Evolutionary conservation across 805 yeast species (phyloP).

Genomic region (Yamadazyma kitorensis): DNA sequence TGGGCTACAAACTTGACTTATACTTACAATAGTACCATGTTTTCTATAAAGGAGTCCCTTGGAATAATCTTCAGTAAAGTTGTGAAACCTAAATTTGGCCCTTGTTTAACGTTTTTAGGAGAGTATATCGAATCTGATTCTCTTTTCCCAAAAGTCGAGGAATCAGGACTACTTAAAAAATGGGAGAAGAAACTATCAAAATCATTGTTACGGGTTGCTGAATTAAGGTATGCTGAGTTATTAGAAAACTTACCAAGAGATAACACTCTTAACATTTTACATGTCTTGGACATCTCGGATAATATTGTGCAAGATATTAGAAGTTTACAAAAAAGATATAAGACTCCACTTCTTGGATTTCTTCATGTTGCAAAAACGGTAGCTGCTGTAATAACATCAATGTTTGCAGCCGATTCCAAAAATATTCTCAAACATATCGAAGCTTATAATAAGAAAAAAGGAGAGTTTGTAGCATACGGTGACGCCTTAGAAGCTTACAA

Average conservation of each 20-base stretch:
- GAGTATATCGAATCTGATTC: constrained; percentile 49
- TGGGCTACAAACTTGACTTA: constrained; percentile 47
- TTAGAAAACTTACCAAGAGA: constrained; percentile 56
- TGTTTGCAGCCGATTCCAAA: constrained; percentile 53
- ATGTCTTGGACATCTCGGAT: constrained; percentile 57
- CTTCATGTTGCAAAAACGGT: constrained; percentile 50
- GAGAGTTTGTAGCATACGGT: constrained; percentile 41
- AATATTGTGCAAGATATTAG: constrained; percentile 48
- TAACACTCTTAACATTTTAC: constrained; percentile 48
- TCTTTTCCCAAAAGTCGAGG: constrained; percentile 32
- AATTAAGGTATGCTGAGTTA: constrained; percentile 36
- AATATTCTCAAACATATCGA: constrained; percentile 50
- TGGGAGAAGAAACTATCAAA: constrained; percentile 44
- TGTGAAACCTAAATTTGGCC: constrained; percentile 57
- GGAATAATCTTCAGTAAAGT: constrained; percentile 38
- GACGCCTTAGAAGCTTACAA: constrained; percentile 60
- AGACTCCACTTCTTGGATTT: constrained; percentile 57
- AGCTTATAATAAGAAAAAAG: constrained; percentile 32
- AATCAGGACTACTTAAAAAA: constrained; percentile 37
- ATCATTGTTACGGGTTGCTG: constrained; percentile 34
- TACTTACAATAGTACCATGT: constrained; percentile 47
- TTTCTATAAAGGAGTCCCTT: constrained; percentile 42
- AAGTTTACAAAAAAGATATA: constrained; percentile 56
- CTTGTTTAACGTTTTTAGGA: constrained; percentile 47
- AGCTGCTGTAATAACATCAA: constrained; percentile 47